A percentile compares a stretch with the other conserved stretches of the same genome.
phyloP scores from a whole-genome alignment of 306 rosid species.

The Rosa chinensis region DNA sequence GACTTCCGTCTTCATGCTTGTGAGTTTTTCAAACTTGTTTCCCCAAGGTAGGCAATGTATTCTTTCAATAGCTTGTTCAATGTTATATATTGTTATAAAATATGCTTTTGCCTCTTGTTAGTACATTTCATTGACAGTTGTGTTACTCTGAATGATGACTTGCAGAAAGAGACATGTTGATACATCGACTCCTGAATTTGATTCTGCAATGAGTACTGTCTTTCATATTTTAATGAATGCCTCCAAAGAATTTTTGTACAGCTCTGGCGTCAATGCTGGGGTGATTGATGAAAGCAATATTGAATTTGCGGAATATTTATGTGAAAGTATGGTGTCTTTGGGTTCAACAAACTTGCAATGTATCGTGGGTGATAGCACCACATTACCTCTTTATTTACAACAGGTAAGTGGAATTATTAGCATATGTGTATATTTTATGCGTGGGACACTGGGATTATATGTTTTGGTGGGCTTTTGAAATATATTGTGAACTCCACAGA shows the following conservation, averaged over 20 bases:
- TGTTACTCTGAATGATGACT: constrained; percentile 25
- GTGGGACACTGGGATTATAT: neutral
- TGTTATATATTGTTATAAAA: neutral
- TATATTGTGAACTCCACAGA: neutral
- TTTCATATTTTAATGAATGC: constrained; percentile 73
- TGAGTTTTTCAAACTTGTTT: constrained; percentile 89
- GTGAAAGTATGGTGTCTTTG: constrained; percentile 89
- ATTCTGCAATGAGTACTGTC: constrained; percentile 68
- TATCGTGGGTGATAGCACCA: constrained; percentile 59
- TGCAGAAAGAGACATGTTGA: constrained; percentile 83
- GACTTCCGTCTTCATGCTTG: constrained; percentile 95
- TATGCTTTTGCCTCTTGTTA: neutral
- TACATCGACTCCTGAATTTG: constrained; percentile 65
- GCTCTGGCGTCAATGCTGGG: constrained; percentile 51
- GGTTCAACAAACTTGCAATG: constrained; percentile 84
- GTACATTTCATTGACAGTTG: constrained; percentile 20
- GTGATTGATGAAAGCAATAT: constrained; percentile 67
- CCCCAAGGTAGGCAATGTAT: constrained; percentile 62
- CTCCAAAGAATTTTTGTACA: constrained; percentile 68
- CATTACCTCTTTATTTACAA: constrained; percentile 63
- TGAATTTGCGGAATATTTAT: constrained; percentile 74
- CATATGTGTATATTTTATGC: neutral
- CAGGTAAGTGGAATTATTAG: constrained; percentile 51
- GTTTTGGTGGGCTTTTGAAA: neutral
- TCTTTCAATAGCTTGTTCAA: constrained; percentile 14